Conservation (phyloP, 331 rosid genomes). For the Rhamnella rubrinervis region DNA sequence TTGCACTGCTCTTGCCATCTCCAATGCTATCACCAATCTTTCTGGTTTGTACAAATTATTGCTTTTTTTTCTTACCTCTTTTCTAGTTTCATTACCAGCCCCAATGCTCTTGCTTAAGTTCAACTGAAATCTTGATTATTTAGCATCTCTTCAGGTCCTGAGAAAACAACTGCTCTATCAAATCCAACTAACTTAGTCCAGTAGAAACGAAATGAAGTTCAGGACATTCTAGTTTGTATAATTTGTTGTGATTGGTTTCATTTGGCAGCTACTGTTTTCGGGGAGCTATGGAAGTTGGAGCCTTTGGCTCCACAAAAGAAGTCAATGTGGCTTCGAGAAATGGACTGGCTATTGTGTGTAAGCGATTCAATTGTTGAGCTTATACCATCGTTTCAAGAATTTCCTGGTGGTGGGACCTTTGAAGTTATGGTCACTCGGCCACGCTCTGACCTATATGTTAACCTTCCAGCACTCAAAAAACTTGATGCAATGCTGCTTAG, state of each 20-base stretch:
- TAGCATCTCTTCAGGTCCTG: background rate
- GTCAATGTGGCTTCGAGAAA: slow-evolving; percentile 53
- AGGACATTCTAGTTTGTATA: background rate
- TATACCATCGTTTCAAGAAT: slow-evolving; percentile 48
- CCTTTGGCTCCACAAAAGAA: slow-evolving; percentile 46
- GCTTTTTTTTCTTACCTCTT: background rate
- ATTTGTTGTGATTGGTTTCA: slow-evolving; percentile 5
- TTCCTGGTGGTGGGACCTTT: slow-evolving; percentile 46
- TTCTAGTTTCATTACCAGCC: background rate
- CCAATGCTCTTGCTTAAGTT: background rate
- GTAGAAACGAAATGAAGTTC: background rate
- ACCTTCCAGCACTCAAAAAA: slow-evolving; percentile 56
- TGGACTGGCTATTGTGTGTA: slow-evolving; percentile 54
- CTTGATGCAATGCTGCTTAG: slow-evolving; percentile 52
- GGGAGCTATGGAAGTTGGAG: slow-evolving; percentile 57
- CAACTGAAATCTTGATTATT: background rate
- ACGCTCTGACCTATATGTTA: slow-evolving; percentile 44
- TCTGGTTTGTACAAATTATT: slow-evolving; percentile 36
- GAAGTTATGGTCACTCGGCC: slow-evolving; percentile 56
- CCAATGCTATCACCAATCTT: slow-evolving; percentile 64
- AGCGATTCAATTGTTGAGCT: slow-evolving; percentile 57
- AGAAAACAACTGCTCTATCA: background rate
- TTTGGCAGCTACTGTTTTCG: slow-evolving; percentile 48
- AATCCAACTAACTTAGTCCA: background rate
- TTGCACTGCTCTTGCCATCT: slow-evolving; percentile 53